phyloP scores from a whole-genome alignment of 148 eudicot species.

The Camellia lanceoleosa region DNA sequence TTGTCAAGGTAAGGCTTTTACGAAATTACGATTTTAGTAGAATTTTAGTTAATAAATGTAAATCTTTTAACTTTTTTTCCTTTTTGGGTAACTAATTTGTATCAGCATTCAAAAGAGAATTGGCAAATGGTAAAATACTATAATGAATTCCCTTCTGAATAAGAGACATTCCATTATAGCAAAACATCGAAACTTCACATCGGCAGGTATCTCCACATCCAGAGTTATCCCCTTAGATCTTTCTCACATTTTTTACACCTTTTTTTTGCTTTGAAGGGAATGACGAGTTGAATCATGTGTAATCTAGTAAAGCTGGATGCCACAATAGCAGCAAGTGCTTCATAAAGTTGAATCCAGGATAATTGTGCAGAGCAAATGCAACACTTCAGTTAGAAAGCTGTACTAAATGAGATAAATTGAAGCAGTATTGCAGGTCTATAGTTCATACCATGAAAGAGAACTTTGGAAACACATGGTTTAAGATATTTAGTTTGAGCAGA shows the following conservation, averaged over 20 bases:
- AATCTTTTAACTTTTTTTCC: not conserved
- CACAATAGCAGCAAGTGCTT: too few species aligned
- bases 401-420: too few species aligned
- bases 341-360: too few species aligned
- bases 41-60: not conserved
- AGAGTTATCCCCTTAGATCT: not conserved
- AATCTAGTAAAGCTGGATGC: not conserved
- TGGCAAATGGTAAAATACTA: not conserved
- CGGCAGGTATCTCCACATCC: too few species aligned
- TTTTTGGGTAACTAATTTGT: not conserved
- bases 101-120: not conserved
- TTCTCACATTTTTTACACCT: not conserved
- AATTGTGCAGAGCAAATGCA: too few species aligned
- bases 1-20: too few species aligned
- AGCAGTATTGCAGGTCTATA: too few species aligned
- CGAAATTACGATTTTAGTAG: not conserved
- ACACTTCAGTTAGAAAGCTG: too few species aligned
- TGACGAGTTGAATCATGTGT: not conserved
- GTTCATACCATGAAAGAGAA: too few species aligned
- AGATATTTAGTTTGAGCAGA: not conserved
- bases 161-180: not conserved
- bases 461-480: not conserved
- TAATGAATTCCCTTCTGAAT: not conserved
- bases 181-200: not conserved
- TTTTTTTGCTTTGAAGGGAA: not conserved